Base-by-base conservation (phyloP, 1,284 basidiomycete species). In the Caloboletus firmus region DNA sequence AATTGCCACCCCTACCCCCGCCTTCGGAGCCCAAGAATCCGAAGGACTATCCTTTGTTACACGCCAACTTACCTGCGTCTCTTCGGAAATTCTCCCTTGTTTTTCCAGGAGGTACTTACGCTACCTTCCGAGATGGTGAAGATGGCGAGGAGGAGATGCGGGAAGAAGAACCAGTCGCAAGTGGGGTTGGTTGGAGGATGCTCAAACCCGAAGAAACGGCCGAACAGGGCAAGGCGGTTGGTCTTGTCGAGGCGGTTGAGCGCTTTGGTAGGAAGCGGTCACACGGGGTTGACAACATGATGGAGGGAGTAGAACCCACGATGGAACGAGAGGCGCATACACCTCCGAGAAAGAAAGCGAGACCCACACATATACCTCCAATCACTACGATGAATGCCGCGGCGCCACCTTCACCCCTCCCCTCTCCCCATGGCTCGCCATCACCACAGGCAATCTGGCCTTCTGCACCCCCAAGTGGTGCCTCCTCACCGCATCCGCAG, bases 371-470 rank as follows among this genome's bases (percentile, higher is more conserved):
- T 47, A 63, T 81, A 35, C 79, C 82, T 22, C 82, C 76, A 48
- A 79, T 85, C 52, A 77, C 78, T 26, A 82, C 83, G 3, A 74
- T 86, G 39, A 84, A 83, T 62, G 79, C 79, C 10, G 85, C 87
- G 13, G 89, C 87, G 8, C 90, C 90, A 10, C 89, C 87, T 24
- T 92, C 90, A 3, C 89, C 89, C 40, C 71, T 91, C 32, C 89
- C 89, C 8, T 91, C 89, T 13, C 89, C 89, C 22, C 86, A 86
- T 69, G 89, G 88, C 26, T 91, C 90, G 10, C 89, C 90, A 4
- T 81, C 83, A 32, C 87, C 83, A 13, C 83, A 87, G 66, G 74
- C 74, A 52, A 83, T 85, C 45, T 89, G 85, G 84, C 87, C 87
- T 28, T 89, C 87, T 28, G 85, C 87, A 9, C 85, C 87, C 28